phyloP scores from a whole-genome alignment of 495 filamentous ascomycete genomes.

The Astrocystis sublimbata region DNA sequence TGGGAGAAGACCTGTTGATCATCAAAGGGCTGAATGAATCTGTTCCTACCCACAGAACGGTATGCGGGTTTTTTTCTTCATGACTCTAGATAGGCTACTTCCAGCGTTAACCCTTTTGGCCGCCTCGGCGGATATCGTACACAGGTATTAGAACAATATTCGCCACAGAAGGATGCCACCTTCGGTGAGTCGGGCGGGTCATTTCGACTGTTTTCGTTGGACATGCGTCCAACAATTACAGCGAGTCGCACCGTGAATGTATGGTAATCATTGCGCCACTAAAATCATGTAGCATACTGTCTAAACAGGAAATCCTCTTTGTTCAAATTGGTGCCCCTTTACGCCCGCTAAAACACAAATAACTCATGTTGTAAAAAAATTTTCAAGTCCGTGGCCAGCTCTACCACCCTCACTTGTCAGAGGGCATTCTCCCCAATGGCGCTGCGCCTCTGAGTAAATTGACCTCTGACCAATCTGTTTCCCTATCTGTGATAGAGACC shows the following conservation, averaged over 20 bases:
- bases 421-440: conserved; percentile 1
- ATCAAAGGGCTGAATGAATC: not conserved
- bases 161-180: not conserved
- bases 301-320: not conserved
- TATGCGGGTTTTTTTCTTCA: not conserved
- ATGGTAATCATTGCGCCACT: not conserved
- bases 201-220: not conserved
- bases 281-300: not conserved
- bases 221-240: no score
- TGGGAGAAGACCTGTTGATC: no score
- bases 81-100: not conserved
- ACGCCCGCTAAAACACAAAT: not conserved
- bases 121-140: no score
- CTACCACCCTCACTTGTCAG: not conserved
- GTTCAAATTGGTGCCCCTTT: not conserved
- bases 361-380: conserved; percentile 5
- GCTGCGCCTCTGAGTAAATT: conserved; percentile 2
- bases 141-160: not conserved
- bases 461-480: conserved; percentile 7
- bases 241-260: not conserved
- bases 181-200: not conserved
- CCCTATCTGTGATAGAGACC: not conserved
- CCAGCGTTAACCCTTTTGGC: not conserved
- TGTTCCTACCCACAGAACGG: not conserved
- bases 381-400: not conserved